Evolutionary conservation across 805 yeast genomes (phyloP), one percentile per base, ranked within the genome.

Genomic region (Clavispora phyllophila): DNA sequence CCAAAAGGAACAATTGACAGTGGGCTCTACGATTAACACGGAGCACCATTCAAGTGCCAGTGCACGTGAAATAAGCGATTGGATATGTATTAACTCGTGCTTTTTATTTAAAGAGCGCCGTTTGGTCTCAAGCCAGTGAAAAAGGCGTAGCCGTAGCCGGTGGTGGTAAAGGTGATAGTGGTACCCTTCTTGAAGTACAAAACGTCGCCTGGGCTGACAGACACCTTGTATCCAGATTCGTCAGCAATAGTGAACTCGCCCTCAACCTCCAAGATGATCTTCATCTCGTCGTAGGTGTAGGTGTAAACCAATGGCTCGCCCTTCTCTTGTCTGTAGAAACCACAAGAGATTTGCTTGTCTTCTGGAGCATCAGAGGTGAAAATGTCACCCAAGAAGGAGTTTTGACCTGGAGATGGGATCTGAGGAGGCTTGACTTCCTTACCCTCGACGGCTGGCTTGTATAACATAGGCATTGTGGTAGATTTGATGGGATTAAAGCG

Each of bases 291-390:
- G 63, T 81, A 60, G 56, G 65, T 67, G 66, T 82, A 82, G 43
- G 68, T 62, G 73, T 82, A 82, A n/a, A 76, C 85, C 58, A 82
- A 72, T 38, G 83, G 77, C 60, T 77, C 81, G 45, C 88, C 88
- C 43, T 68, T 66, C 61, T 79, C 83, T 65, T 82, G 87, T 56
- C 70, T 74, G 75, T 78, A 82, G 68, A 82, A 82, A 40, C 89
- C 89, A 58, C 81, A 71, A 14, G 81, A 63, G 50, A 82, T 77
- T 60, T 78, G 78, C 58, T 80, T 63, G 39, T 77, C 87, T 39
- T 68, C 61, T 53, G 78, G 80, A 42, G 81, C 82, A 22, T 77
- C 80, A 17, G 84, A 76, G 33, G 81, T 72, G 65, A 77, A 77
- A 48, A 72, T 68, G 57, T 82, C 89, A 42, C 86, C 84, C 48